phyloP scores from a whole-genome alignment of 2,329 filamentous ascomycete genomes.

The Cladophialophora immunda region DNA sequence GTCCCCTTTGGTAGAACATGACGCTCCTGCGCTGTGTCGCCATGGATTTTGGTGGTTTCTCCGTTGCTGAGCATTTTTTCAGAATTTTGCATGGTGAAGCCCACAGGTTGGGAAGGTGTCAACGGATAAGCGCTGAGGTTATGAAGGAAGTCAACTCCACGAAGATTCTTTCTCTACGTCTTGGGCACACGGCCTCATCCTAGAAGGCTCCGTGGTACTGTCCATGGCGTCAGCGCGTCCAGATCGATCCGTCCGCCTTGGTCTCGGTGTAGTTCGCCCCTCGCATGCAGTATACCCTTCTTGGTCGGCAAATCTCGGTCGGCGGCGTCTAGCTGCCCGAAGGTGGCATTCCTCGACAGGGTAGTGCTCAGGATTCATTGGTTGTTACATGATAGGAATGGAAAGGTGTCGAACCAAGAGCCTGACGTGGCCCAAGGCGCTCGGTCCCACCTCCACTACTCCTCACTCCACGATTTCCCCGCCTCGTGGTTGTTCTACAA shows the following conservation, averaged over 20 bases:
- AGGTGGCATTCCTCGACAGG: background rate
- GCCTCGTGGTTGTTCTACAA: background rate
- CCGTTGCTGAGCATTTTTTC: background rate
- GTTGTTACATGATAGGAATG: too few species aligned
- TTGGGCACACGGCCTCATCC: background rate
- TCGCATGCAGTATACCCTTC: background rate
- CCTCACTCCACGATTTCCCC: background rate
- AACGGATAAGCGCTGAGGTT: too few species aligned
- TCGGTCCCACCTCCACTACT: too few species aligned
- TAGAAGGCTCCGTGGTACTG: background rate
- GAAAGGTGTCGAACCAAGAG: too few species aligned
- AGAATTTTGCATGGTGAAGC: too few species aligned
- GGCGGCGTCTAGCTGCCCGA: background rate
- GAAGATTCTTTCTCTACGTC: background rate
- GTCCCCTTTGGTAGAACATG: constrained; percentile 15
- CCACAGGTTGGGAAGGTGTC: too few species aligned
- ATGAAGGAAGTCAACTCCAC: background rate
- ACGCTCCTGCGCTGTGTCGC: background rate
- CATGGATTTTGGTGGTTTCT: background rate
- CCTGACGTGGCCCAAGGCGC: too few species aligned
- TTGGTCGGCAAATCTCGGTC: background rate
- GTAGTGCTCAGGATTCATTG: background rate
- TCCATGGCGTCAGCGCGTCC: background rate
- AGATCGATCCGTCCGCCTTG: background rate
- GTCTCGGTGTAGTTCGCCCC: background rate